Base-by-base conservation (phyloP, 2,329 filamentous ascomycete species). In the Fusarium sp. region DNA sequence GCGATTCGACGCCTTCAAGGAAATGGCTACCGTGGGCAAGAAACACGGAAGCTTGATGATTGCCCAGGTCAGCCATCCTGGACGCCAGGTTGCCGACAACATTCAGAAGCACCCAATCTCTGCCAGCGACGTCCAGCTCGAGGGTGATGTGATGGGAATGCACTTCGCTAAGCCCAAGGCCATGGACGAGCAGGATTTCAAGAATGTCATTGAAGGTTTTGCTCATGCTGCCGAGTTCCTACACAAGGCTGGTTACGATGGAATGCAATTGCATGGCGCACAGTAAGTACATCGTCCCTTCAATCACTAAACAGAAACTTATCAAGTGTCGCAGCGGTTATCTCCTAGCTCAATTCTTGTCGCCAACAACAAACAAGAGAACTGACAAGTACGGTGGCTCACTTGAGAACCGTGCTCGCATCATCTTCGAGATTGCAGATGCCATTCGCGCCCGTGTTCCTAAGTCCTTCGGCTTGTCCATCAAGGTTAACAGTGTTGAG, bases 1-100 rank as follows among this genome's bases (percentile, higher is more conserved):
- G 59, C 81, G 89, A 2, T 91, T 92, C 65, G 86, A 91, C 30
- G 82, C 78, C 0, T 91, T 89, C 79, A 83, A 83, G 74, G 80
- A 83, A 43, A 65, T 91, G 56, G 89, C 88, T 0, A 75, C 79
- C 3, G 83, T 76, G 2, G 80, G 80, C 7, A 91, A 89, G 77
- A 81, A 81, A 43, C 78, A 89, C 30, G 90, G 89, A 14, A 84
- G 81, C 54, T 79, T 92, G 46, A 81, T 90, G 24, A 75, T 91
- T 15, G 87, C 79, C 0, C 89, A 92, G 72, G 80, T 92, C 55
- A 84, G 81, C 52, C 70, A 72, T 22, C 56, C 70, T 28, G 70
- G 70, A 26, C 82, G 88, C 1, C 88, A 91, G 71, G 75, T 79
- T 2, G 3, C 65, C 1, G 55, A 54, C 3, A 24, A 54, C 4